Evolutionary conservation across 2,329 filamentous ascomycete species (phyloP), one percentile per base, ranked within the genome.

Genomic region (Colletotrichum tropicicola): DNA sequence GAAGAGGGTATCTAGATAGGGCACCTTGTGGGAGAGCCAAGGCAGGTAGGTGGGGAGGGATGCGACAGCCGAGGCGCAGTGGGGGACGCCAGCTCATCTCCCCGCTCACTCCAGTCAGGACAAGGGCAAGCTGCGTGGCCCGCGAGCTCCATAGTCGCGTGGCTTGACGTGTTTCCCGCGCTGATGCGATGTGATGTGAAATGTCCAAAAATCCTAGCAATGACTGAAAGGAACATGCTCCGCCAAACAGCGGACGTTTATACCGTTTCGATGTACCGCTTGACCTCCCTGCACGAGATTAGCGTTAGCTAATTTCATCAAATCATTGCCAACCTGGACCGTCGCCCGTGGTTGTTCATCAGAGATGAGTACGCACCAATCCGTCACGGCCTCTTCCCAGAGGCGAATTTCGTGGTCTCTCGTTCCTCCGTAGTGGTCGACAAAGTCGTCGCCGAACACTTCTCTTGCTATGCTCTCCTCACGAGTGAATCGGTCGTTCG

Each of bases 331-430:
- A 39, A 13, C 15, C 28, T 25, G 25, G 2, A 35, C 21, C 6
- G 8, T 21, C 8, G 48, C 32, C 15, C 27, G 6, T 44, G 27
- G 9, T 7, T 27, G 17, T 23, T 55, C 15, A 10, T 55, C 23
- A 19, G 43, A 27, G 15, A 17, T 28, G 44, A 37, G 56, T 59
- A 89, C 91, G 77, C 84, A 95, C 94, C 95, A 98, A 78, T 98
- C 96, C 19, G 96, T 98, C 6, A 98, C 95, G 2, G 94, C 94
- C 77, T 98, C 95, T 72, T 98, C 94, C 91, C 92, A 99, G 19
- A 97, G 79, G 66, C 92, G 83, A 63, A 96, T 86, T 79, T 99
- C 96, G 78, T 99, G 94, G 77, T 97, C 91, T 68, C 96, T 87
- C 17, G 95, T 97, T 15, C 96, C 96, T 12, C 91, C 93, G 81